A percentile compares a stretch with the other conserved stretches of the same genome.
Evolutionary conservation across 331 rosid genomes (phyloP).

Genomic region (Erythrophleum ivorense): DNA sequence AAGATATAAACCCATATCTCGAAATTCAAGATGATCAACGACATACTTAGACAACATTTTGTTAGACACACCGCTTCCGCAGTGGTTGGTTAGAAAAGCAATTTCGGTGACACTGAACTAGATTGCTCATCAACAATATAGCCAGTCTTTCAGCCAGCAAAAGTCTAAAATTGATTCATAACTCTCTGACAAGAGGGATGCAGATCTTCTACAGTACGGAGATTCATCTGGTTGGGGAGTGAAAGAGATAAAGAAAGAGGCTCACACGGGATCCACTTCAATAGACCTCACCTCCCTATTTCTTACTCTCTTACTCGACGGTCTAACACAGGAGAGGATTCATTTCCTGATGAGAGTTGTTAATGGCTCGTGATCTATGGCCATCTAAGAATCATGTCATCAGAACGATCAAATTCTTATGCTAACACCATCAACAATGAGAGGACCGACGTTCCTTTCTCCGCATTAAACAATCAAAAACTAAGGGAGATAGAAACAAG

Average conservation of each 20-base stretch:
- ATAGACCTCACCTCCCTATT: not conserved
- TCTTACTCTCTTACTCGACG: not conserved
- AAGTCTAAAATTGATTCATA: not conserved
- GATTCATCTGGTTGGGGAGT: not conserved
- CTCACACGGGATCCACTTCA: not conserved
- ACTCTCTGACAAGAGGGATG: not conserved
- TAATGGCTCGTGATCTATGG: slow-evolving; percentile 4
- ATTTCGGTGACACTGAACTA: not conserved
- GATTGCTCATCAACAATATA: slow-evolving; percentile 2
- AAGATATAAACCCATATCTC: not conserved
- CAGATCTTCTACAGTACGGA: not conserved
- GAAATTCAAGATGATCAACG: not conserved
- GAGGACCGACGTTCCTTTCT: too few relatives aligned
- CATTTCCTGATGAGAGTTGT: not conserved
- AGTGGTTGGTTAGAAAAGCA: not conserved
- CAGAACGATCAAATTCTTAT: slow-evolving; percentile 1
- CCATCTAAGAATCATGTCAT: not conserved
- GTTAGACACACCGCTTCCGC: not conserved
- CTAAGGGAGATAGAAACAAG: not conserved
- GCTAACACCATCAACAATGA: not conserved
- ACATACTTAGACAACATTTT: not conserved
- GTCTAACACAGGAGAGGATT: not conserved
- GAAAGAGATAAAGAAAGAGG: too few relatives aligned
- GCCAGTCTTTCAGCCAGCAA: not conserved
- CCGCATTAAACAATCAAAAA: not conserved